phyloP scores from a whole-genome alignment of 768 basidiomycete species.

The Pleurotus salmoneostramineus region DNA sequence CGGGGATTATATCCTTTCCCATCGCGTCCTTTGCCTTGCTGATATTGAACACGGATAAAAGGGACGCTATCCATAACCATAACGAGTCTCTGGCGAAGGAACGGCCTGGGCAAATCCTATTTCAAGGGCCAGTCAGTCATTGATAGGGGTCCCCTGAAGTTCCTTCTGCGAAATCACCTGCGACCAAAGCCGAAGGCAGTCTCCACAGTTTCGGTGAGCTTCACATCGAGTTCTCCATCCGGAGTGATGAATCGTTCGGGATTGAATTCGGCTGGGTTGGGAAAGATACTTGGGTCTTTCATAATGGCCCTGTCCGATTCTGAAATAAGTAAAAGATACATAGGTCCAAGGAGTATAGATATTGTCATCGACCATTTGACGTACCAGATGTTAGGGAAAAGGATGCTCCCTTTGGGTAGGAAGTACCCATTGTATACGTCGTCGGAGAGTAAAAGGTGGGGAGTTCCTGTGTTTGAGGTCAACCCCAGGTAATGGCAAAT shows the following conservation, averaged over 20 bases:
- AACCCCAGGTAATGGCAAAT: too few relatives aligned
- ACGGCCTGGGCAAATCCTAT: conserved; percentile 58
- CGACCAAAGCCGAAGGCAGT: conserved; percentile 37
- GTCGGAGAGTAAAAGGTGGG: conserved; percentile 23
- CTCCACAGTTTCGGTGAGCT: conserved; percentile 16
- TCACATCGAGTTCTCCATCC: conserved; percentile 15
- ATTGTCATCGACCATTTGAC: too few relatives aligned
- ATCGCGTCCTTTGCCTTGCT: conserved; percentile 35
- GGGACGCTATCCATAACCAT: conserved; percentile 13
- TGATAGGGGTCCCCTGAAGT: too few relatives aligned
- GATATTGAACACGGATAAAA: conserved; percentile 14
- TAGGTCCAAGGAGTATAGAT: too few relatives aligned
- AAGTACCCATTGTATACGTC: conserved; percentile 36
- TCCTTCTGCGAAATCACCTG: conserved; percentile 20
- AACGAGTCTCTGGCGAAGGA: conserved; percentile 58
- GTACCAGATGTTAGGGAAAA: conserved; percentile 32
- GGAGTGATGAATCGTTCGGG: conserved; percentile 33
- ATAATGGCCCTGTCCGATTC: background rate
- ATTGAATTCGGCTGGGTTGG: conserved; percentile 27
- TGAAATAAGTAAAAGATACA: background rate
- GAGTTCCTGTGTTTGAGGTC: too few relatives aligned
- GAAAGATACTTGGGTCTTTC: conserved; percentile 16
- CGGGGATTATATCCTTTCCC: conserved; percentile 43
- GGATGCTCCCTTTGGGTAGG: conserved; percentile 37
- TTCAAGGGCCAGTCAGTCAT: too few relatives aligned